Evolutionary conservation across 352 stramenopile species (phyloP).

Genomic region (Globisporangium nodosum): DNA sequence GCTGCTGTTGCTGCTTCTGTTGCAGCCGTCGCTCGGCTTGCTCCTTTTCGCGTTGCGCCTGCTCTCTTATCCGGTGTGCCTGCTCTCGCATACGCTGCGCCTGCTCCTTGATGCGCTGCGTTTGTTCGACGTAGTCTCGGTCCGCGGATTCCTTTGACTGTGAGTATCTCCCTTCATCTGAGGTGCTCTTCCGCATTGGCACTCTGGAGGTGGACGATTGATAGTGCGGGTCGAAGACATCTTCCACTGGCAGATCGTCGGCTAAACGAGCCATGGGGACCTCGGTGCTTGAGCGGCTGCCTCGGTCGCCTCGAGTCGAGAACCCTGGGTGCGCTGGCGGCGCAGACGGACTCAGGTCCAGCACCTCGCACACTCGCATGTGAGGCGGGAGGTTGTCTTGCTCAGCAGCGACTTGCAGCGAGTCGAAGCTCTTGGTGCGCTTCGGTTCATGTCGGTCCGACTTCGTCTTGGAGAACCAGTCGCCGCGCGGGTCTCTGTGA

Average conservation of each 20-base stretch:
- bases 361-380: slow-evolving; percentile 37
- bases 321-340: slow-evolving; percentile 20
- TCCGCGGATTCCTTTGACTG: background rate
- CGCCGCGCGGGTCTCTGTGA: background rate
- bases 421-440: slow-evolving; percentile 52
- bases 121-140: background rate
- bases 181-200: slow-evolving; percentile 12
- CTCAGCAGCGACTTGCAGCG: slow-evolving; percentile 17
- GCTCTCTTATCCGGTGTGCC: background rate
- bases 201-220: background rate
- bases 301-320: slow-evolving; percentile 12
- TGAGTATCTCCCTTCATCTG: slow-evolving; percentile 12
- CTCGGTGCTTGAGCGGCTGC: slow-evolving; percentile 6
- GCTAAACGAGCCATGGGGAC: slow-evolving; percentile 5
- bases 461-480: background rate
- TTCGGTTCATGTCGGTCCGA: slow-evolving; percentile 10
- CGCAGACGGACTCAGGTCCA: slow-evolving; percentile 43
- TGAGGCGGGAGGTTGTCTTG: slow-evolving; percentile 33
- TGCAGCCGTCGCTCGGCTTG: slow-evolving; percentile 1
- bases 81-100: background rate
- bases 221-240: background rate
- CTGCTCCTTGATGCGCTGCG: background rate
- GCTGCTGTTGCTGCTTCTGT: slow-evolving; percentile 1
- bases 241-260: background rate
- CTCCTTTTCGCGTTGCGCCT: background rate